Evolutionary conservation across 441 rosid species (phyloP).

Genomic region (Pelargonium australe): DNA sequence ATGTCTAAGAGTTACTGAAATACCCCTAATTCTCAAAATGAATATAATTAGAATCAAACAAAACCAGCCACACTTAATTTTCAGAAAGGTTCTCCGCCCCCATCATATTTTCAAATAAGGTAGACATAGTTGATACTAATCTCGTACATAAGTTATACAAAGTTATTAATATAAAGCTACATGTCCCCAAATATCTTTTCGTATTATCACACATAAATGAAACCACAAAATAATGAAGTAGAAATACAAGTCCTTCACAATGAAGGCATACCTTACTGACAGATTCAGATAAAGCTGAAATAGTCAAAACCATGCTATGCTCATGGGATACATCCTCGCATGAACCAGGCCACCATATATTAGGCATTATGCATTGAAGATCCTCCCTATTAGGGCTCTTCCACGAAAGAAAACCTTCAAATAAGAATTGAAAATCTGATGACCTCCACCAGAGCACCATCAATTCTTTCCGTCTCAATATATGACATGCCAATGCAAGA

Average conservation of each 20-base stretch:
- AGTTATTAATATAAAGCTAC: too few relatives aligned
- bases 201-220: not conserved
- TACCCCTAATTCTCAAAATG: too few relatives aligned
- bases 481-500: slow-evolving; percentile 82
- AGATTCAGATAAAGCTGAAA: slow-evolving; percentile 71
- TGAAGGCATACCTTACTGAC: slow-evolving; percentile 57
- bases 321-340: slow-evolving; percentile 70
- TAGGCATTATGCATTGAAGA: slow-evolving; percentile 76
- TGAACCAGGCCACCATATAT: slow-evolving; percentile 99
- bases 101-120: too few relatives aligned
- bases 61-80: too few relatives aligned
- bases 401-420: slow-evolving; percentile 81
- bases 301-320: slow-evolving; percentile 75
- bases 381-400: slow-evolving; percentile 81
- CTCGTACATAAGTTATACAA: too few relatives aligned
- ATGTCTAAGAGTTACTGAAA: too few relatives aligned
- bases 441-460: slow-evolving; percentile 89
- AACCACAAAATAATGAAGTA: slow-evolving; percentile 5
- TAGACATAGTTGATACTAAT: too few relatives aligned
- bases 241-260: slow-evolving; percentile 8
- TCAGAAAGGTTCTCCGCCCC: too few relatives aligned
- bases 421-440: slow-evolving; percentile 62
- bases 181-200: too few relatives aligned
- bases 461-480: slow-evolving; percentile 64
- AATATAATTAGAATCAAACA: too few relatives aligned